Conservation (phyloP, 2,329 filamentous ascomycete genomes). For the Sporothrix phasma region DNA sequence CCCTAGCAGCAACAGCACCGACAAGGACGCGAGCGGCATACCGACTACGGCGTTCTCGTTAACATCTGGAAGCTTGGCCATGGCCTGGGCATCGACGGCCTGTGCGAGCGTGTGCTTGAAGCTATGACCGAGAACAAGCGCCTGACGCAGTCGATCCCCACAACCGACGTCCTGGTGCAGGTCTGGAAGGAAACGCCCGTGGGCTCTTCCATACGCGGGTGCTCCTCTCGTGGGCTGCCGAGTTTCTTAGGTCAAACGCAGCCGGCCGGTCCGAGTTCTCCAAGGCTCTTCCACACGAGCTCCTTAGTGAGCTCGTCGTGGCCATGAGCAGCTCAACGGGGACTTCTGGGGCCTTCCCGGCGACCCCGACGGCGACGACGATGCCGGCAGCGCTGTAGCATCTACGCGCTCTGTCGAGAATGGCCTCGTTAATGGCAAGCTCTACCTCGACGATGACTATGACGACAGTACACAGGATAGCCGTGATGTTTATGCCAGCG, state of each 20-base stretch:
- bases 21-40: conserved; percentile 26
- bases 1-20: background rate
- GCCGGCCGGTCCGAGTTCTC: conserved; percentile 47
- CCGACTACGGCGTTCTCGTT: conserved; percentile 47
- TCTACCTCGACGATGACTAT: conserved; percentile 36
- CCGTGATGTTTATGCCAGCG: background rate
- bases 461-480: conserved; percentile 28
- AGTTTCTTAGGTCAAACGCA: conserved; percentile 51
- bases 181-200: conserved; percentile 54
- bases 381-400: conserved; percentile 14
- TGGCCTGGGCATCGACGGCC: conserved; percentile 41
- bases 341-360: conserved; percentile 28
- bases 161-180: conserved; percentile 47
- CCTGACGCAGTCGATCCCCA: conserved; percentile 45
- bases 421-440: conserved; percentile 34
- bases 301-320: conserved; percentile 52
- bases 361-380: background rate
- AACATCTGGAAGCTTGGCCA: conserved; percentile 47
- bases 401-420: conserved; percentile 9
- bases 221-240: conserved; percentile 51
- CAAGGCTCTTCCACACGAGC: conserved; percentile 50
- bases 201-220: conserved; percentile 49
- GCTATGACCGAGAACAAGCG: conserved; percentile 48
- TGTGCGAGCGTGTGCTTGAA: conserved; percentile 46
- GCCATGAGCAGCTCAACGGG: conserved; percentile 41